Base-by-base conservation (phyloP, 495 filamentous ascomycete species). In the Tuber brumale region DNA sequence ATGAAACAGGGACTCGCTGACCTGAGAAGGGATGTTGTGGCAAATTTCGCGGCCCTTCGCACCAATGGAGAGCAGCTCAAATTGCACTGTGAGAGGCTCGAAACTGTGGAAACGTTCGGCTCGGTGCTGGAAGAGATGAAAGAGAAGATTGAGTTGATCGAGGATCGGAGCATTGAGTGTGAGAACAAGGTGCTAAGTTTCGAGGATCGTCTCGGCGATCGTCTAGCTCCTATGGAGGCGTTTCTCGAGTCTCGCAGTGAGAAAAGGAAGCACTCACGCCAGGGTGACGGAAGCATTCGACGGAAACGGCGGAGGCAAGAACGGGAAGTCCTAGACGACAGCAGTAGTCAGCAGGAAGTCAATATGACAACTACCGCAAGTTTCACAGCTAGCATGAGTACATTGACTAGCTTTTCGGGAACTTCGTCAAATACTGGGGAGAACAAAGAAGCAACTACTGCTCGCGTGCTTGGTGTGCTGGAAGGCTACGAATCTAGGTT, bases 191-290 rank as follows among this genome's bases (percentile, higher is more conserved):
- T 78, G 35, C 39, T 48, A n/a, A 79, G 71, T 19, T 80, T 79
- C 39, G 80, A 82, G 72, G 74, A 69, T 51, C 72, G 76, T 1
- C 45, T 82, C 35, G 77, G 81, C 69, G 80, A 82, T 44, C 80
- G 80, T 8, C 42, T 79, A 18, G 78, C 44, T 3, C 73, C 78
- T 10, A 43, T 81, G 2, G 79, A 81, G 44, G 57, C 74, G 5
- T 44, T 61, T 14, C 69, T 82, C 35, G 70, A 74, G 14, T n/a
- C 31, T 18, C 23, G 43, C 35, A 46, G 23, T 18, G 74, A 81
- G 35, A 81, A 81, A 45, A 74, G 80, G 21, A 81, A 75, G 45
- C 19, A 51, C 43, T 48, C 70, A 41, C 69, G 66, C 44, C 44
- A 45, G 31, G 27, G 46, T 14, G 77, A 73, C 46, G 69, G 35